Evolutionary conservation across 2,329 filamentous ascomycete species (phyloP).

Genomic region (Clonostachys rhizophaga): DNA sequence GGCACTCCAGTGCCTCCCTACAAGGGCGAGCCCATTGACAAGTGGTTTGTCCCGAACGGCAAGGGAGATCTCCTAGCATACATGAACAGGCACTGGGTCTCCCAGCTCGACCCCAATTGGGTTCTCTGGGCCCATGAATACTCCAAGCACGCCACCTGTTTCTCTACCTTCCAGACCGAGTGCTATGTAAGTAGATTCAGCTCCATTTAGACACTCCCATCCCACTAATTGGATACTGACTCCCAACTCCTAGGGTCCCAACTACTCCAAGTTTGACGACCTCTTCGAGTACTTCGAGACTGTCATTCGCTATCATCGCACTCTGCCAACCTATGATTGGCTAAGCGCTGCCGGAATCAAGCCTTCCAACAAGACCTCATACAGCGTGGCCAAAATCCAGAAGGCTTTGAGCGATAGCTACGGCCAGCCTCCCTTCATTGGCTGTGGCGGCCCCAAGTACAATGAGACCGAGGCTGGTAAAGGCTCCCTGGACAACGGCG

Average conservation of each 20-base stretch:
- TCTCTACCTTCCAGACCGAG: conserved; percentile 56
- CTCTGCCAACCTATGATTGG: conserved; percentile 57
- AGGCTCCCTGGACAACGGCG: conserved; percentile 48
- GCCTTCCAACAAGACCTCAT: conserved; percentile 54
- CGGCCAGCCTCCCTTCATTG: conserved; percentile 54
- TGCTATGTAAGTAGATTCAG: conserved; percentile 42
- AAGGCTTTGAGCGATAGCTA: conserved; percentile 40
- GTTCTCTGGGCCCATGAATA: conserved; percentile 66
- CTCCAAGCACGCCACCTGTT: conserved; percentile 65
- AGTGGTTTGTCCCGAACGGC: conserved; percentile 53
- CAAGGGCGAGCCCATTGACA: conserved; percentile 50
- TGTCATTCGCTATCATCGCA: conserved; percentile 49
- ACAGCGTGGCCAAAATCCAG: conserved; percentile 48
- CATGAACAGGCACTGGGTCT: conserved; percentile 64
- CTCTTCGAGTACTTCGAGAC: conserved; percentile 62
- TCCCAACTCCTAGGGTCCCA: conserved; percentile 31
- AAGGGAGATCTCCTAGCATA: conserved; percentile 55
- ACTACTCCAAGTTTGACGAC: conserved; percentile 50
- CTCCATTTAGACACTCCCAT: not conserved
- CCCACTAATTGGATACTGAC: not conserved
- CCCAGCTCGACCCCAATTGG: conserved; percentile 47
- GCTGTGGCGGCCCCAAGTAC: conserved; percentile 55
- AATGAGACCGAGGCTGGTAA: conserved; percentile 55
- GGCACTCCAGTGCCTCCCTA: conserved; percentile 53
- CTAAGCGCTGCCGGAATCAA: conserved; percentile 46